Percentiles rank a stretch among this genome's conserved stretches.
These are phyloP conservation scores for Aspergillus campestris DNA, from an alignment of 495 filamentous ascomycete species.

Conservation along the genomic window DNA sequence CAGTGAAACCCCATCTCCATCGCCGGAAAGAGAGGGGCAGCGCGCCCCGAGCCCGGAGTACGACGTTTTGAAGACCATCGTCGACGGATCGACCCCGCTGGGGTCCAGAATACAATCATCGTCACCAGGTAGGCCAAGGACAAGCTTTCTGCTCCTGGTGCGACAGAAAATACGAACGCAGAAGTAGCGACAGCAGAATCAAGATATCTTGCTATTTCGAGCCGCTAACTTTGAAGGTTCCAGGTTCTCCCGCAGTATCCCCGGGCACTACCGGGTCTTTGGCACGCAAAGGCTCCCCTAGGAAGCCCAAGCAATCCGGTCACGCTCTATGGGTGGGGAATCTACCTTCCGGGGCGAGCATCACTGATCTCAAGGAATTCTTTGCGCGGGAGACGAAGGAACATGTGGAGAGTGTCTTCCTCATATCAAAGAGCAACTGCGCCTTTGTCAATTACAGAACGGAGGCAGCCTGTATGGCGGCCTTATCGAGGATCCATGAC, in stretches of 20 bases:
- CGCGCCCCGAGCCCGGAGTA: slow-evolving; percentile 14
- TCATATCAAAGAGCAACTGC: slow-evolving; percentile 97
- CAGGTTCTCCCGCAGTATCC: slow-evolving; percentile 13
- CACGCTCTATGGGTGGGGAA: slow-evolving; percentile 98
- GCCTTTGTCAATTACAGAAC: slow-evolving; percentile 95
- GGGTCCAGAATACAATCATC: slow-evolving; percentile 10
- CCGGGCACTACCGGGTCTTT: slow-evolving; percentile 19
- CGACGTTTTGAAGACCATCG: slow-evolving; percentile 36
- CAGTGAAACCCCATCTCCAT: background rate
- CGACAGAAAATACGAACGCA: too few species aligned
- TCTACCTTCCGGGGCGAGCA: slow-evolving; percentile 68
- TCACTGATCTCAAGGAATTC: slow-evolving; percentile 80
- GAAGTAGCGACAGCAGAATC: background rate
- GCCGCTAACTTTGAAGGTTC: slow-evolving; percentile 3
- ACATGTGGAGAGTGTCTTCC: slow-evolving; percentile 82
- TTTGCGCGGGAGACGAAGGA: slow-evolving; percentile 72
- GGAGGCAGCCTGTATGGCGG: slow-evolving; percentile 65
- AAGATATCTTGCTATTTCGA: background rate
- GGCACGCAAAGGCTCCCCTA: slow-evolving; percentile 75
- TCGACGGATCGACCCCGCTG: slow-evolving; percentile 35
- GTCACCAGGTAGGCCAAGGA: slow-evolving; percentile 13
- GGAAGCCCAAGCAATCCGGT: slow-evolving; percentile 88
- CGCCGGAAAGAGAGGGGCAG: slow-evolving; percentile 15
- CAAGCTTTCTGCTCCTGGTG: too few species aligned
- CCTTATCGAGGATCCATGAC: slow-evolving; percentile 81